These are phyloP conservation scores for Candida tropicalis DNA, from an alignment of 1,139 yeast genomes.

Conservation along the genomic window DNA sequence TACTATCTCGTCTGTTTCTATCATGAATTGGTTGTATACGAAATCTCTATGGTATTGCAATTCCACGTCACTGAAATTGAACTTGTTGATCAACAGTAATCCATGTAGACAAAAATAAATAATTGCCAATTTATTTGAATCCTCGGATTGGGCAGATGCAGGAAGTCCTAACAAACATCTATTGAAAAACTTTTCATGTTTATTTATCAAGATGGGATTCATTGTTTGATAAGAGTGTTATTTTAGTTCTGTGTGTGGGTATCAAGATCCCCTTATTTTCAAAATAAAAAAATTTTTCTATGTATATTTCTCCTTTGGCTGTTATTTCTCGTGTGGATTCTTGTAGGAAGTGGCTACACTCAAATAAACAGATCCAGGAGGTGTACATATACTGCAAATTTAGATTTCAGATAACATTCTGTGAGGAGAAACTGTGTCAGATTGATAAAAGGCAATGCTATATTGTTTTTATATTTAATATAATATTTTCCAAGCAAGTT, in stretches of 20 bases:
- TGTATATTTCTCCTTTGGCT: neutral
- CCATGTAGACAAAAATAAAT: constrained; percentile 71
- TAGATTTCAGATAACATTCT: too few relatives aligned
- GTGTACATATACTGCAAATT: too few relatives aligned
- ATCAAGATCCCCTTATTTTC: neutral
- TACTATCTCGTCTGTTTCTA: constrained; percentile 43
- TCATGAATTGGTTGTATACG: constrained; percentile 50
- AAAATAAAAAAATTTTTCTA: too few relatives aligned
- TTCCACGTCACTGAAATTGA: constrained; percentile 31
- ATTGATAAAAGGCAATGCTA: too few relatives aligned
- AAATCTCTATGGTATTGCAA: constrained; percentile 39
- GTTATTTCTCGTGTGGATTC: neutral
- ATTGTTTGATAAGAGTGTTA: neutral
- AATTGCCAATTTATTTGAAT: constrained; percentile 65
- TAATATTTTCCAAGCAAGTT: too few relatives aligned
- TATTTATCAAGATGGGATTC: constrained; percentile 22
- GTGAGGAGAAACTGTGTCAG: too few relatives aligned
- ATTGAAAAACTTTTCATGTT: constrained; percentile 54
- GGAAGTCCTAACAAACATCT: constrained; percentile 56
- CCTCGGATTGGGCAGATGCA: constrained; percentile 53
- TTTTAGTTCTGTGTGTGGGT: neutral
- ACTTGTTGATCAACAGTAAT: constrained; percentile 50
- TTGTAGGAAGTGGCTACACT: too few relatives aligned
- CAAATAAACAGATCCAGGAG: too few relatives aligned
- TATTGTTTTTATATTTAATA: too few relatives aligned